Evolutionary conservation across 129 eudicot genomes (phyloP), one percentile per base, ranked within the genome.

Genomic region (Flaveria trinervia): DNA sequence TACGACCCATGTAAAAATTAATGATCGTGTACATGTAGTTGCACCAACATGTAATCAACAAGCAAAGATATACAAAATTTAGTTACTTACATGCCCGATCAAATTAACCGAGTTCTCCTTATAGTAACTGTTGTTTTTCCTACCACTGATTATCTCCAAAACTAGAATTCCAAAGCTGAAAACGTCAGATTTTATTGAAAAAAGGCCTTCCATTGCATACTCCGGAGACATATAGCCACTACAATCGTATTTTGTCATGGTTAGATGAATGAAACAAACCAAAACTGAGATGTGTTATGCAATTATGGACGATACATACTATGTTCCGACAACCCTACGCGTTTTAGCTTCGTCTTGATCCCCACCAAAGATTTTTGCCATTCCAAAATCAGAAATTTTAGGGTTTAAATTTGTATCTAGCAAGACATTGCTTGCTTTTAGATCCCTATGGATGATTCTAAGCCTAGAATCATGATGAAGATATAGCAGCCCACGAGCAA

Each of bases 161-260:
- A 84, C 74, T 45, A 89, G 23, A 76, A 86, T 83, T 18, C 95
- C 91, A 36, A 84, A 86, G 82, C 95, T 88, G 74, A 72, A 87
- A 54, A 89, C 89, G 54, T 84, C 91, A 0, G 95, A 89, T 71
- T 89, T 89, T 2, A 77, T 33, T 30, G 95, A 86, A 62, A 84
- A 86, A 4, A 55, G 72, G 5, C 95, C 95, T 72, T 81, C 87
- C 87, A 89, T 87, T 52, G 96, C 88, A 50, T 89, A 89, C 75
- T 89, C 96, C 1, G 96, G 96, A 48, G 96, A 83, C 96, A 89
- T 89, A 70, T 89, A 89, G 48, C 96, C 96, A 22, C 96, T 89
- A 75, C 76, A 82, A 77, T 75, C 14, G 70, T 9, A 45, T 36
- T 18, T 83, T 81, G 75, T 68, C 70, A 68, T 70, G 7, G 65